Evolutionary conservation across 2,329 filamentous ascomycete genomes (phyloP), one percentile per base, ranked within the genome.

Genomic region (Macrophomina tecta): DNA sequence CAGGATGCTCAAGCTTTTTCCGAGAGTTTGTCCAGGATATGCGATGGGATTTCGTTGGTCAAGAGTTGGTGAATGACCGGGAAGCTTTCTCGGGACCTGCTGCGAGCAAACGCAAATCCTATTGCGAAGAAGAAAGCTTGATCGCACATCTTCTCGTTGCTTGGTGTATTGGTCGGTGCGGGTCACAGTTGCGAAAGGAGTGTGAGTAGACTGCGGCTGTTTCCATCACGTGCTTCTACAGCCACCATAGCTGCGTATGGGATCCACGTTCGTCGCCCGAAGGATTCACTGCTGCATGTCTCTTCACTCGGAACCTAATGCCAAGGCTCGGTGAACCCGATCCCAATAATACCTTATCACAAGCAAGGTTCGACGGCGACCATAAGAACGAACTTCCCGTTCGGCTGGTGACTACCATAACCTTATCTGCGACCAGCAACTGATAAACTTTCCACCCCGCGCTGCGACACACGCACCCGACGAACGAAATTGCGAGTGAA

Each of bases 381-480:
- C 55, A 36, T 40, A 46, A n/a, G 30, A 48, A 48, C 30, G 30
- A 48, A 48, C 23, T 36, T 6, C 56, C 56, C 51, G 16, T 23
- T 48, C 40, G 12, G 48, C 30, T 48, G 42, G 58, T 36, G 5
- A 30, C 45, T 34, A 36, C 32, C 42, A 28, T 45, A 62, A 62
- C 56, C 56, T 61, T 61, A 61, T 61, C 56, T 46, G 28, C 30
- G 42, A 45, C 42, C 42, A 45, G 49, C 49, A 52, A 12, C 28
- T 52, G 49, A 52, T 32, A 52, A 30, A 34, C 49, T 23, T 18
- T 38, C 52, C 34, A 6, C 46, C 23, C 23, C 23, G 23, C 23
- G 23, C 23, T 23, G 23, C 23, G 23, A 23, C n/a, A n/a, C n/a
- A n/a, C n/a, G 9, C 52, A 38, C 16, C n/a, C 52, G 14, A 4